Evolutionary conservation across 148 eudicot genomes (phyloP).

Genomic region (Arbutus unedo): DNA sequence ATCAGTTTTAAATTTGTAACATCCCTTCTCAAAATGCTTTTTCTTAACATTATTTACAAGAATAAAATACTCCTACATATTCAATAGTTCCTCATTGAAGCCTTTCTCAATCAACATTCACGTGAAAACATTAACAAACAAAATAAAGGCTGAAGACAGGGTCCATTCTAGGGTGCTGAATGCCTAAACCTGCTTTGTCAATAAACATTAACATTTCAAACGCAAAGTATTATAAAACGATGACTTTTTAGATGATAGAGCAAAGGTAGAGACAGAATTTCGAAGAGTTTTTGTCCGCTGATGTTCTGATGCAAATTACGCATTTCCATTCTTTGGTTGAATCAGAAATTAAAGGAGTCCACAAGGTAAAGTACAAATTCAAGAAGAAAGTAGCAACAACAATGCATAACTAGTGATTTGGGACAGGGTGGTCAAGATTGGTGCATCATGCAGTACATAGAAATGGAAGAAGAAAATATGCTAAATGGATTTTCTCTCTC

Average conservation of each 20-base stretch:
- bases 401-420: not conserved
- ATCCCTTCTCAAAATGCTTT: not conserved
- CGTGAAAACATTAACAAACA: not conserved
- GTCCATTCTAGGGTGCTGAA: not conserved
- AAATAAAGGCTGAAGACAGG: not conserved
- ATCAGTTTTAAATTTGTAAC: not conserved
- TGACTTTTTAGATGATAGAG: not conserved
- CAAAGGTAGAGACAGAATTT: not conserved
- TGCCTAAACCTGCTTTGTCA: not conserved
- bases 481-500: not conserved
- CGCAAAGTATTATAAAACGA: not conserved
- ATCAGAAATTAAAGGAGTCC: not conserved
- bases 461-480: not conserved
- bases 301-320: not conserved
- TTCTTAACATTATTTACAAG: not conserved
- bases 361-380: not conserved
- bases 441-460: not conserved
- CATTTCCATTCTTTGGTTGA: not conserved
- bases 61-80: not conserved
- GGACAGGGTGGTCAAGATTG: not conserved
- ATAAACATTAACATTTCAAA: not conserved
- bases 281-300: not conserved
- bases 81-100: not conserved
- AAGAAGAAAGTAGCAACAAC: not conserved
- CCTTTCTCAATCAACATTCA: not conserved